These are phyloP conservation scores for Xerocomus brunneocitrinus DNA, from an alignment of 768 basidiomycete species.

Conservation along the genomic window DNA sequence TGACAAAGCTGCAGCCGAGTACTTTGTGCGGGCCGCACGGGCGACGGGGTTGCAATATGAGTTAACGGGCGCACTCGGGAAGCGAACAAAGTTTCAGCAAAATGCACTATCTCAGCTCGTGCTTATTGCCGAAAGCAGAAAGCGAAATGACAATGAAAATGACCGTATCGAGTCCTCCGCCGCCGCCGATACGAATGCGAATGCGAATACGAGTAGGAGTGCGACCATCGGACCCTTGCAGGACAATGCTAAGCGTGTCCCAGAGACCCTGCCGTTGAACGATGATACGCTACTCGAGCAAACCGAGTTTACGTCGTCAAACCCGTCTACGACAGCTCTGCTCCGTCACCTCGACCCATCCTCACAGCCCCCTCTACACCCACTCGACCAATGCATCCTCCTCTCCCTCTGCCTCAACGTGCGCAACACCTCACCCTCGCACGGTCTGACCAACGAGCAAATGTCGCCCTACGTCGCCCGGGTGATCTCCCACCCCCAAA, in stretches of 20 bases:
- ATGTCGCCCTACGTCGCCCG: conserved; percentile 90
- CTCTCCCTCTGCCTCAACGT: conserved; percentile 88
- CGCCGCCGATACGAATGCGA: conserved; percentile 1
- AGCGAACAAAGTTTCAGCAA: conserved; percentile 90
- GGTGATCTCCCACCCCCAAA: conserved; percentile 82
- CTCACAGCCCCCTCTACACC: conserved; percentile 81
- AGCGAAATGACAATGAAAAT: conserved; percentile 29
- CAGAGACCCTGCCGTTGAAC: conserved; percentile 81
- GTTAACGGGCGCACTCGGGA: conserved; percentile 89
- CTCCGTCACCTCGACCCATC: conserved; percentile 77
- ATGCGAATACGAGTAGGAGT: neutral
- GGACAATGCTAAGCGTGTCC: conserved; percentile 34
- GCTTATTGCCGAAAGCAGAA: conserved; percentile 82
- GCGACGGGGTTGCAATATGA: conserved; percentile 82
- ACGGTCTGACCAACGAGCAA: conserved; percentile 88
- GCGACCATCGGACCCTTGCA: conserved; percentile 2
- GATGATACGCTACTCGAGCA: conserved; percentile 96
- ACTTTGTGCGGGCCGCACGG: conserved; percentile 73
- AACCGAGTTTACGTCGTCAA: conserved; percentile 83
- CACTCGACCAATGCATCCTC: conserved; percentile 91
- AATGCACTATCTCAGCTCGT: conserved; percentile 85
- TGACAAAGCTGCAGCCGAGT: conserved; percentile 73
- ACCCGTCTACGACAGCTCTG: conserved; percentile 42
- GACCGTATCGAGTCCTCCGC: neutral
- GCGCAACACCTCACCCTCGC: conserved; percentile 81